These are phyloP conservation scores for Rubus idaeus DNA, from an alignment of 306 rosid species.

Conservation along the genomic window DNA sequence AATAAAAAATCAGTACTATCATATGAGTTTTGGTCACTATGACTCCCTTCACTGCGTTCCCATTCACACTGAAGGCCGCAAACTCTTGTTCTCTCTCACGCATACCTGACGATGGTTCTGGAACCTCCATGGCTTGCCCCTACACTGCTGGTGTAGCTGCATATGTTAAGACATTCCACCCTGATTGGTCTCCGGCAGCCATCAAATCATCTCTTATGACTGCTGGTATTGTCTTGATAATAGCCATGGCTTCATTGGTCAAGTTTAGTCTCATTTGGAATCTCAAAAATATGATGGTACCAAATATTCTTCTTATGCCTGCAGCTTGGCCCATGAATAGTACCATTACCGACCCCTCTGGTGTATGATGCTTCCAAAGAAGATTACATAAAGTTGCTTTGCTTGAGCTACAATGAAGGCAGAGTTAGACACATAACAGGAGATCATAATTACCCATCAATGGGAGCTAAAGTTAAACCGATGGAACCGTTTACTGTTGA, in stretches of 20 bases:
- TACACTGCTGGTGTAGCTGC: constrained; percentile 20
- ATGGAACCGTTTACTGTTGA: neutral
- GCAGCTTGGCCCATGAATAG: constrained; percentile 24
- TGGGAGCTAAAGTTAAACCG: neutral
- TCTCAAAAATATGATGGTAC: neutral
- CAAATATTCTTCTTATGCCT: neutral
- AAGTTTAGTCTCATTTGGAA: no score
- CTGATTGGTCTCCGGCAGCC: constrained; percentile 10
- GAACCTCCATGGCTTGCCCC: no score
- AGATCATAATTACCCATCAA: constrained; percentile 8
- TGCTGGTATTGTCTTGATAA: constrained; percentile 26
- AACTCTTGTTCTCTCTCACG: no score
- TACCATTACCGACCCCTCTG: constrained; percentile 25
- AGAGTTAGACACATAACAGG: constrained; percentile 3
- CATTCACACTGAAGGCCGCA: no score
- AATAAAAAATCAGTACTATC: no score
- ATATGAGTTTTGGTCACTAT: no score
- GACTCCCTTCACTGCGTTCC: no score
- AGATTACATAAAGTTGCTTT: constrained; percentile 35
- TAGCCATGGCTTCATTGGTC: constrained; percentile 5
- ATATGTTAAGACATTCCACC: constrained; percentile 9
- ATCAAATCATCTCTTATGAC: constrained; percentile 16
- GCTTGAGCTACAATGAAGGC: constrained; percentile 18
- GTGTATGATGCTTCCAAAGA: constrained; percentile 27
- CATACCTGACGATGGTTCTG: no score